Evolutionary conservation across 208 protist species (phyloP).

Genomic region (Novymonas esmeraldas): DNA sequence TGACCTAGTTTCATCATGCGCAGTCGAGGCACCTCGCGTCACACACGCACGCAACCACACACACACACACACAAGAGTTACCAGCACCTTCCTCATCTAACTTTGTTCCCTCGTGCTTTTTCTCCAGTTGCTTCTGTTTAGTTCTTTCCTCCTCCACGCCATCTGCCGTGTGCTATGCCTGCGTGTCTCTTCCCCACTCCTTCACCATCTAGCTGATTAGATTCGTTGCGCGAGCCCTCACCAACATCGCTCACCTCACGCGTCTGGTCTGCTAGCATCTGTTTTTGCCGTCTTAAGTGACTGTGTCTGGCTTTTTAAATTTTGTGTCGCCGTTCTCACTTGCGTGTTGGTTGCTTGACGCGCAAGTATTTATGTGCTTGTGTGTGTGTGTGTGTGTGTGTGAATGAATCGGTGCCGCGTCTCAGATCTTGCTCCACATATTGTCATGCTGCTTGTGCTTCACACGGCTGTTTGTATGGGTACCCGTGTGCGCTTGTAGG

Average conservation of each 20-base stretch:
- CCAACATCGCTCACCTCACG: too few species aligned
- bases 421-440: too few species aligned
- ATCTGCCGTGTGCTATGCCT: not conserved
- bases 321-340: not conserved
- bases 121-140: constrained; percentile 3
- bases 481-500: not conserved
- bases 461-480: too few species aligned
- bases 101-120: constrained; percentile 8
- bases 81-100: too few species aligned
- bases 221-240: too few species aligned
- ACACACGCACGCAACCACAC: too few species aligned
- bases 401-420: too few species aligned
- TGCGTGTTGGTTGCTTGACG: not conserved
- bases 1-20: constrained; percentile 12
- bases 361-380: not conserved
- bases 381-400: constrained; percentile 1
- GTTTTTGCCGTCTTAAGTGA: not conserved
- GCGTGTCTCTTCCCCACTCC: too few species aligned
- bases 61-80: too few species aligned
- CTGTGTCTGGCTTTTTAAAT: not conserved
- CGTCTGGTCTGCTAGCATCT: not conserved
- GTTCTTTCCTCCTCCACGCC: not conserved
- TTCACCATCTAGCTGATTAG: too few species aligned
- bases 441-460: too few species aligned
- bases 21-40: too few species aligned